Percentiles rank a stretch among this genome's conserved stretches.
These are phyloP conservation scores for Diaporthe citrichinensis DNA, from an alignment of 2,329 filamentous ascomycete species.

Conservation along the genomic window DNA sequence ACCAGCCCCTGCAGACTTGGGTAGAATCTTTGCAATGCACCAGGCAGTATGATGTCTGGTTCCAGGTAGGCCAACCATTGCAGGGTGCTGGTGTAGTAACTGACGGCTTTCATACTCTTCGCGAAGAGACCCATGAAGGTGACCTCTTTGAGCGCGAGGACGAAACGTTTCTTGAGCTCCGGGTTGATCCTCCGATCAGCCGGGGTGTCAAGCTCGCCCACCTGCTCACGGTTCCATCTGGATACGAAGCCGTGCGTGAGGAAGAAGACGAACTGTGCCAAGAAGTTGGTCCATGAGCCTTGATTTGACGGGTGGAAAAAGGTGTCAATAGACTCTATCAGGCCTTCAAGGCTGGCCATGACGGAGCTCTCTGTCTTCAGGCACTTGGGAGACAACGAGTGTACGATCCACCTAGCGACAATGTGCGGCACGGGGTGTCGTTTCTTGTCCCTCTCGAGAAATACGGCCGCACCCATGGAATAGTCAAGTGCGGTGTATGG, in stretches of 20 bases:
- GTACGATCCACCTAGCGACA: constrained; percentile 92
- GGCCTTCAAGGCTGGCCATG: constrained; percentile 86
- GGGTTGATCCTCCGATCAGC: constrained; percentile 83
- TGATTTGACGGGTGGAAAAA: constrained; percentile 99
- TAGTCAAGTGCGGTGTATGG: constrained; percentile 91
- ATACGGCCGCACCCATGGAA: constrained; percentile 84
- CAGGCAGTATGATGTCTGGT: constrained; percentile 90
- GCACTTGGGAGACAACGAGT: constrained; percentile 90
- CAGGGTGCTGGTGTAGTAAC: constrained; percentile 90
- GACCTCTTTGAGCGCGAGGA: constrained; percentile 89
- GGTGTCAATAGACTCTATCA: constrained; percentile 96
- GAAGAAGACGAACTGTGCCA: constrained; percentile 93
- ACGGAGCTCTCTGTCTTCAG: constrained; percentile 84
- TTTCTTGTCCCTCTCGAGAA: constrained; percentile 92
- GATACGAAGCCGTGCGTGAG: constrained; percentile 97
- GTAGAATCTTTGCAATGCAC: constrained; percentile 95
- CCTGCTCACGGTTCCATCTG: constrained; percentile 96
- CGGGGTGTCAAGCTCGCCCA: constrained; percentile 90
- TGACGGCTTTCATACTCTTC: constrained; percentile 92
- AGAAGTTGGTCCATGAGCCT: constrained; percentile 88
- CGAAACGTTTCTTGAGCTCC: constrained; percentile 89
- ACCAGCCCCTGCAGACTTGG: constrained; percentile 96
- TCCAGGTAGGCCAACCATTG: constrained; percentile 93
- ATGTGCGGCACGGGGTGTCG: constrained; percentile 94
- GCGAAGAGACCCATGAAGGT: constrained; percentile 99